Base-by-base conservation (phyloP, 179 eudicot genomes). In the Drosera spatulata region DNA sequence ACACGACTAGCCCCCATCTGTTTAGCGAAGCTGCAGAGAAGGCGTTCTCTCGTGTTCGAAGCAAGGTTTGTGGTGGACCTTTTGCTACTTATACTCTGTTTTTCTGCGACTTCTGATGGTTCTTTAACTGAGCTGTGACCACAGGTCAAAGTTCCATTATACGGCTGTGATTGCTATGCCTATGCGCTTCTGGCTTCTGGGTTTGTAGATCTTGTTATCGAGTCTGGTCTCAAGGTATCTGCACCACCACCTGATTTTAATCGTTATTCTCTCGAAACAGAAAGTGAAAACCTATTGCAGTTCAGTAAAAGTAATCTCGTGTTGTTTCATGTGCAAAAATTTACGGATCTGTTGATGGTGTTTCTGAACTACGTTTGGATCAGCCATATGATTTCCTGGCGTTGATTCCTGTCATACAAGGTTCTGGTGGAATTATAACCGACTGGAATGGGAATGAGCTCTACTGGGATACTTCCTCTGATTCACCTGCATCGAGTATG, bases 111-210 rank as follows among this genome's bases (percentile, higher is more conserved):
- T 43, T 22, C 33, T 22, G 33, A 22, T 22, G 33, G 33, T 22
- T 22, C 11, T 37, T 41, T 55, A 46, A 22, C 15, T 10, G 13
- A 10, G 6, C 8, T 13, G 40, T 22, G 7, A 56, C 44, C 39
- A 59, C 70, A 93, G 96, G 99, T 93, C 38, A 93, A 93, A 72
- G 91, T 85, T 37, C 97, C 99, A 13, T 75, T 89, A 4, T 93
- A 86, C 72, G 97, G 99, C 51, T 89, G 99, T 46, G 99, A 93
- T 72, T 93, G 97, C 70, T 89, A 93, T 70, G 99, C 99, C 0
- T 93, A 93, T 74, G 97, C 99, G 53, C 94, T 93, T 63, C 76
- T 89, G 60, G 90, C 97, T 71, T 84, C 99, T 39, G 99, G 99
- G 56, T 86, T 74, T 68, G 99, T 93, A 60, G 99, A 93, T 75